Base-by-base conservation (phyloP, 768 basidiomycete species). In the Trametes punicea region DNA sequence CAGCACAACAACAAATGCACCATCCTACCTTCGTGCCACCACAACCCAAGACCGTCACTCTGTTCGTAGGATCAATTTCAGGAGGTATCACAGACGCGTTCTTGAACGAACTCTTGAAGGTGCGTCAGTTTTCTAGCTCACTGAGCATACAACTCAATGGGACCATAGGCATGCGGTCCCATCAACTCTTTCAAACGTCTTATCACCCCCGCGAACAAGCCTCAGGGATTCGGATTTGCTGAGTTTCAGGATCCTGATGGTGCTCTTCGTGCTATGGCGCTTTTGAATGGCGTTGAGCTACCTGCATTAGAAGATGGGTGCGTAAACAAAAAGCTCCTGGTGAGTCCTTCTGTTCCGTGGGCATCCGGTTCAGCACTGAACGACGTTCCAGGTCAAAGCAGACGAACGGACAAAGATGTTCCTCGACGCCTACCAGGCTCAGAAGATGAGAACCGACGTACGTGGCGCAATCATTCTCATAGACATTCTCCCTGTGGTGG, bases 191-290 rank as follows among this genome's bases (percentile, higher is more conserved):
- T 99, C 74, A 98, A 95, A 64, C 87, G 95, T 15, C 84, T 95
- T 21, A 90, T 91, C 42, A 95, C 93, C 2, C 91, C 93, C 23
- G 86, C 90, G 16, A 92, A 95, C 66, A 92, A 95, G 70, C 90
- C 95, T 6, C 91, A 95, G 75, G 93, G 93, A 2, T 98, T 98
- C 67, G 97, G 95, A 9, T 99, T 98, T 71, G 96, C 93, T 46
- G 91, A 96, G 70, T 98, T 83, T 67, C 90, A 95, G 68, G 95
- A 95, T 51, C 92, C 96, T 13, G 90, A 95, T 68, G 85, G 88
- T 57, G 94, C 97, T 3, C 72, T 95, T 58, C 80, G 95, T 59
- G 91, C 85, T 39, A 71, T 88, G 62, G 71, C 74, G 29, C 76
- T 88, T 57, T 73, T 90, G 60, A 83, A 89, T 65, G 76, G 80